Base-by-base conservation (phyloP, 2,329 filamentous ascomycete species). In the Xylaria sp. region DNA sequence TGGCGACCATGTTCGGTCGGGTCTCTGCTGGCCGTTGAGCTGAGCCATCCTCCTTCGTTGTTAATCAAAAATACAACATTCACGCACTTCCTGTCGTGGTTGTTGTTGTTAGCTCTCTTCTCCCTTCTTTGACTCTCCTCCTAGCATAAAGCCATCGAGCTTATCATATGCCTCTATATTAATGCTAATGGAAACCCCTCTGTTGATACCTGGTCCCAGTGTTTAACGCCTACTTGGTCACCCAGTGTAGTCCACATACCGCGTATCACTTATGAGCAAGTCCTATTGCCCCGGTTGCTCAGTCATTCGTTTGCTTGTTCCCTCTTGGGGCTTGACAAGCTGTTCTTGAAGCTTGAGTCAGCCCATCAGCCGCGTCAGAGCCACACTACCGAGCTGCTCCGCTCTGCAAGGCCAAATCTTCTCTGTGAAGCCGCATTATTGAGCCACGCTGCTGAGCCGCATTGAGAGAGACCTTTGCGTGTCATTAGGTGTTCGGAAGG, bases 1-100 rank as follows among this genome's bases (percentile, higher is more conserved):
- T 57, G 61, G 67, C 47, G 57, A 34, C 54, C 64, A 69, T 67
- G 61, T 50, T 65, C 47, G 57, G 50, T 65, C 30, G 55, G 47
- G 14, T 61, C 51, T 68, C 58, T 61, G 64, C 63, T 65, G 64
- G 63, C 39, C 64, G 62, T 60, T 63, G 56, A 68, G 30, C 69
- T 48, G 56, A 66, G 61, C 64, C 63, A 58, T 53, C 19, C 64
- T 60, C 34, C n/a, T 48, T 59, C 21, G 42, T 66, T 51, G 32
- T 36, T 57, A 8, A 47, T 36, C 59, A 50, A 56, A 64, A 58
- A 61, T 36, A 61, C 55, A 9, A 55, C 39, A 45, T 54, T 39
- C 53, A 21, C 45, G n/a, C 45, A n/a, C 36, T 36, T 45, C 48
- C 27, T 17, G 21, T 59, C 32, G 53, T 42, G 19, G 21, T 50